Base-by-base conservation (phyloP, 2,329 filamentous ascomycete species). In the Aspergillus pseudoglaucus region DNA sequence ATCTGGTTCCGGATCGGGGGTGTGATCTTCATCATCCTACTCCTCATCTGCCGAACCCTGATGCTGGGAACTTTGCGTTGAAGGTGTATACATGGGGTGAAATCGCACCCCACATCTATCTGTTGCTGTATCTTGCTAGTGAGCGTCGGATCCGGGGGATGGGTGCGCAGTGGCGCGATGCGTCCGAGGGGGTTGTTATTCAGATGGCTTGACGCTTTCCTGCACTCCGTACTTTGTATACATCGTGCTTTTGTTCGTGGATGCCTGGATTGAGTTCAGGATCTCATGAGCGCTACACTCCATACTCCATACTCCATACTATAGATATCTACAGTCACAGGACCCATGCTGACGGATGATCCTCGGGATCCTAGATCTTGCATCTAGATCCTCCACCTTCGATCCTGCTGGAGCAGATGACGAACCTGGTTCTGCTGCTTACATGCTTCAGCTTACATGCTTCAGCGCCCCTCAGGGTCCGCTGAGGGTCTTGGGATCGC, bases 21-120 rank as follows among this genome's bases (percentile, higher is more conserved):
- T 7, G 10, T 27, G 30, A 32, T 23, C 22, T 22, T 22, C 44
- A 7, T 33, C 25, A 33, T 12, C 23, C 41, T 48, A 44, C 42
- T 25, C 33, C 33, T 38, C 14, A 39, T 38, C n/a, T 18, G 40
- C 14, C 46, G 42, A 39, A 45, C 9, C 52, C 69, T 9, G 10
- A 12, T 27, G 25, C 25, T 27, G 25, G 25, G 12, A 27, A 14
- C 9, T 69, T 74, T 48, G 65, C 55, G 1, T 63, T 94, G 2
- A 78, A 82, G 30, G 65, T 91, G 1, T 93, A 87, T 62, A 88
- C 87, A 60, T 95, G 87, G 84, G 90, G 87, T 0, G 79, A 84
- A 52, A 71, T 88, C 0, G 80, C 81, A 0, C 77, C 81, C 46
- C 84, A 94, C 58, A 75, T 88, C 30, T 95, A 89, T 64, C 67